Evolutionary conservation across 768 basidiomycete species (phyloP), one percentile per base, ranked within the genome.

Genomic region (Serendipita indica): DNA sequence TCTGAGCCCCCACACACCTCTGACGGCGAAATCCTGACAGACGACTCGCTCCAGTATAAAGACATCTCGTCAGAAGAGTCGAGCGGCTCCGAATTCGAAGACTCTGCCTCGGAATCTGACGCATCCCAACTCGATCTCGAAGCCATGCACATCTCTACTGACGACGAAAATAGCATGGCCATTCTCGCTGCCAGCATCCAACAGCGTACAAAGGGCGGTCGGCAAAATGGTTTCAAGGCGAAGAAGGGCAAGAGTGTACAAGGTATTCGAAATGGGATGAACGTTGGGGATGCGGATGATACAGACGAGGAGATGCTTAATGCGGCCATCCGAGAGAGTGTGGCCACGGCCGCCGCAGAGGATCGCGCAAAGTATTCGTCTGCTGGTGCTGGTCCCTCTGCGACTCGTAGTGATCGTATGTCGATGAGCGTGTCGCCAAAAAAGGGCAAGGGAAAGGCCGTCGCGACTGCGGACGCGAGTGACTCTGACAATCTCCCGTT

Each of bases 221-320:
- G 28, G 59, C 27, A 12, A 59, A 63, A 43, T 32, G 62, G 39
- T 61, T 57, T 57, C 35, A 16, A 46, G 45, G 25, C 25, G 22
- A 54, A 54, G 25, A 33, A 10, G 4, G n/a, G 25, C 49, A 54
- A 28, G 10, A 28, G 16, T 7, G 12, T 12, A 30, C 7, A 20
- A n/a, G 12, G 7, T 16, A 18, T 5, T 33, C 10, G n/a, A 10
- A n/a, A 10, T 10, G n/a, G 10, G 35, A 37, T 37, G 35, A n/a
- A 37, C 10, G 16, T 27, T 4, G 49, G 49, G 72, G 30, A 58
- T 64, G 57, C 45, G 13, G n/a, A 65, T 46, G 57, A 39, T 28
- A 32, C 45, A 49, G 30, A 28, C 41, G 60, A 57, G 46, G 7
- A 30, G 41, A 41, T 34, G 13, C 56, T 39, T 57, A 63, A 13